Evolutionary conservation across 2,329 filamentous ascomycete species (phyloP).

Genomic region (Aspergillus sp.): DNA sequence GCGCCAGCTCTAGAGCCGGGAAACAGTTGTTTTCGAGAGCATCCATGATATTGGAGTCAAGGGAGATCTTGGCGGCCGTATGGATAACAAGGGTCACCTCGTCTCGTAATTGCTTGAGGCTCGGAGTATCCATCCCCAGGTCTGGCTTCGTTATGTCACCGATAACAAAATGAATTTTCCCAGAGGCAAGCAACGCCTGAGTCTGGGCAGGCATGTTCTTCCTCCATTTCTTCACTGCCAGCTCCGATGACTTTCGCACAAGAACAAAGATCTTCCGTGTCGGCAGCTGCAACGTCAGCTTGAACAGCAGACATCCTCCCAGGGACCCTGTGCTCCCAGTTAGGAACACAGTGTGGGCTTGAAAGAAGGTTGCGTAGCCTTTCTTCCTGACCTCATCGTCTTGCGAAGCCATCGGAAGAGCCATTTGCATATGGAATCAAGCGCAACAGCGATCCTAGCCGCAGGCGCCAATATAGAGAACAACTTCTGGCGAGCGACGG

Average conservation of each 20-base stretch:
- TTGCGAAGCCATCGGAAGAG: conserved; percentile 6
- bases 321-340: conserved; percentile 33
- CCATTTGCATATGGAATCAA: not conserved
- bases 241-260: conserved; percentile 23
- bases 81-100: conserved; percentile 35
- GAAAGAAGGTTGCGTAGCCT: conserved; percentile 27
- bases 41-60: conserved; percentile 27
- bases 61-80: conserved; percentile 32
- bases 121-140: conserved; percentile 23
- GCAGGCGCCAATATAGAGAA: not conserved
- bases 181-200: conserved; percentile 24
- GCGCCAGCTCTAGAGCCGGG: conserved; percentile 29
- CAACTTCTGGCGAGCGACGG: no score
- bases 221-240: conserved; percentile 29
- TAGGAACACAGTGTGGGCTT: conserved; percentile 29
- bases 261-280: conserved; percentile 32
- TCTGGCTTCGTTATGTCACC: conserved; percentile 28
- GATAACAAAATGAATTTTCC: conserved; percentile 29
- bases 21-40: conserved; percentile 34
- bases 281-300: conserved; percentile 32
- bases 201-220: conserved; percentile 30
- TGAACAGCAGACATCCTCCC: conserved; percentile 35
- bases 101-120: conserved; percentile 21
- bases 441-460: not conserved
- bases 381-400: conserved; percentile 22